These are phyloP conservation scores for Zasmidium angulare DNA, from an alignment of 2,329 filamentous ascomycete species.

Conservation along the genomic window DNA sequence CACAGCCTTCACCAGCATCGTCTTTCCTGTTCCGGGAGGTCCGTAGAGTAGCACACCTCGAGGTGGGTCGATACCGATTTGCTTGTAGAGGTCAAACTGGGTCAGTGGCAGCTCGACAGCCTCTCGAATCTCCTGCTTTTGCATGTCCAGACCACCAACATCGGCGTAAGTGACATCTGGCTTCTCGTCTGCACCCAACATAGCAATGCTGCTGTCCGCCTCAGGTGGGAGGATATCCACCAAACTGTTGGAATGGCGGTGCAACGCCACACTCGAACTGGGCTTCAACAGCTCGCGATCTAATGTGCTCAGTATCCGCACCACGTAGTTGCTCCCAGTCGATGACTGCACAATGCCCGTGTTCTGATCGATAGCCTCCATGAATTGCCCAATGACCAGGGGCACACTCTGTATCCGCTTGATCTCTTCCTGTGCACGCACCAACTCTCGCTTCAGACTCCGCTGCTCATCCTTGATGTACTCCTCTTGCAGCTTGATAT, in stretches of 20 bases:
- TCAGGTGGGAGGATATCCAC: conserved; percentile 99
- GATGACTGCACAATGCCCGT: conserved; percentile 98
- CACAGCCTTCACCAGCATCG: conserved; percentile 96
- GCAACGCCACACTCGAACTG: conserved; percentile 93
- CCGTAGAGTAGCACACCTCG: conserved; percentile 95
- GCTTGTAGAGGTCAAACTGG: conserved; percentile 97
- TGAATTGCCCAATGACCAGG: conserved; percentile 97
- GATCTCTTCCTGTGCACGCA: conserved; percentile 97
- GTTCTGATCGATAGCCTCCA: conserved; percentile 99
- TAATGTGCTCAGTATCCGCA: conserved; percentile 95
- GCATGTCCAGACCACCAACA: conserved; percentile 97
- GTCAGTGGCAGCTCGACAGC: conserved; percentile 95
- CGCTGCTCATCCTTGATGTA: conserved; percentile 99
- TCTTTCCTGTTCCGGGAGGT: conserved; percentile 93
- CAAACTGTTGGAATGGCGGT: conserved; percentile 96
- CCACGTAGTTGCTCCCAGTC: conserved; percentile 97
- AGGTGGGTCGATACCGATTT: conserved; percentile 98
- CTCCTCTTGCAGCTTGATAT: conserved; percentile 95
- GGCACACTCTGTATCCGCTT: conserved; percentile 99
- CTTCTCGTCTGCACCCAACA: conserved; percentile 96
- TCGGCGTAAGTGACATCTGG: conserved; percentile 97
- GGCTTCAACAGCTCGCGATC: conserved; percentile 98
- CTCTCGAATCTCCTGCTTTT: conserved; percentile 98
- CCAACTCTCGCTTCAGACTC: conserved; percentile 94
- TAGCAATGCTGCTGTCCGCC: conserved; percentile 97